Evolutionary conservation across 2,329 filamentous ascomycete genomes (phyloP).

Genomic region (Neophaeococcomyces mojaviensis): DNA sequence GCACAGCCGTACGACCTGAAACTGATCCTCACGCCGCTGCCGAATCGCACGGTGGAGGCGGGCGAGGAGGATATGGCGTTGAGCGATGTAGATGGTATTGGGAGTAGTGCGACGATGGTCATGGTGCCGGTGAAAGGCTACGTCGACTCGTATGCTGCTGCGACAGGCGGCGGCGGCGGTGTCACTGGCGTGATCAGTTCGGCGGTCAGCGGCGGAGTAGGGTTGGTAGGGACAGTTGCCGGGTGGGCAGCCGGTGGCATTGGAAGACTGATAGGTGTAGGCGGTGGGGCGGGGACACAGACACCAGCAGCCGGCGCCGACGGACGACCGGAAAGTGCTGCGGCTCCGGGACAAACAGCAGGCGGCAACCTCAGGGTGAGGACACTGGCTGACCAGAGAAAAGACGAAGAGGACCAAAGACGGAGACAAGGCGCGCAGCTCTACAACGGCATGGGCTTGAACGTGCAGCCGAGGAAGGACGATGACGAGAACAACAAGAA

Average conservation of each 20-base stretch:
- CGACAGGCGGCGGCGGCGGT: slow-evolving; percentile 28
- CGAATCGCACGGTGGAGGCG: slow-evolving; percentile 65
- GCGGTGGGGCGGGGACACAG: slow-evolving; percentile 9
- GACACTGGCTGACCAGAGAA: slow-evolving; percentile 47
- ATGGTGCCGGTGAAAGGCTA: slow-evolving; percentile 63
- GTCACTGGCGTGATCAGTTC: slow-evolving; percentile 39
- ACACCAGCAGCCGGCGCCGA: too few relatives aligned
- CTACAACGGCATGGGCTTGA: slow-evolving; percentile 85
- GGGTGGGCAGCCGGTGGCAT: slow-evolving; percentile 36
- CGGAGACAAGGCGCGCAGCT: slow-evolving; percentile 55
- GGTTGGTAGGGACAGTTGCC: slow-evolving; percentile 30
- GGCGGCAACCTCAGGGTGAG: slow-evolving; percentile 41
- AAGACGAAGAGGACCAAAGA: slow-evolving; percentile 35
- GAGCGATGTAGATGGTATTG: slow-evolving; percentile 57
- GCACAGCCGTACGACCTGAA: slow-evolving; percentile 70
- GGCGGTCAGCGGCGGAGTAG: slow-evolving; percentile 28
- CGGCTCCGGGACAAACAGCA: too few relatives aligned
- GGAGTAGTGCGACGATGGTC: slow-evolving; percentile 74
- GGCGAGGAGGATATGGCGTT: slow-evolving; percentile 66
- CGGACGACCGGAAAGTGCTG: too few relatives aligned
- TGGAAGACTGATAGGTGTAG: slow-evolving; percentile 25
- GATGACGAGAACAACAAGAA: slow-evolving; percentile 35
- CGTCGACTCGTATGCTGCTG: slow-evolving; percentile 50
- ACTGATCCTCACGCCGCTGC: slow-evolving; percentile 69
- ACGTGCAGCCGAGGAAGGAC: slow-evolving; percentile 59